A percentile compares a stretch with the other conserved stretches of the same genome.
phyloP scores from a whole-genome alignment of 345 rosid genomes.

The Erucastrum elatum region DNA sequence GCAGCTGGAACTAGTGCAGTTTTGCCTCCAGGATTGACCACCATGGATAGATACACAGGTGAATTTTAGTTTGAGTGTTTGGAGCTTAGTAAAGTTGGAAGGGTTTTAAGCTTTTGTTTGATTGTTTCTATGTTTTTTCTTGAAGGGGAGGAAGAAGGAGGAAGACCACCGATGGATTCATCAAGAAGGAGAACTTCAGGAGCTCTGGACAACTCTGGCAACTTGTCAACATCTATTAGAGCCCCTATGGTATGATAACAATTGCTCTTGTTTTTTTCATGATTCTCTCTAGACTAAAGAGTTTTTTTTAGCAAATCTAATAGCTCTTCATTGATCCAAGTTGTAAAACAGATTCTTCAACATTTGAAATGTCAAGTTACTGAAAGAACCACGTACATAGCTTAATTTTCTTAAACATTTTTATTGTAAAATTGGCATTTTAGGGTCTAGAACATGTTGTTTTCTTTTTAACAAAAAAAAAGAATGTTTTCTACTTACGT shows the following conservation, averaged over 20 bases:
- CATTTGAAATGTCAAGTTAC: not conserved
- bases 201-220: conserved; percentile 56
- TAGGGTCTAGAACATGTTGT: not conserved
- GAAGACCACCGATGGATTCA: conserved; percentile 61
- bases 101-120: too few relatives aligned
- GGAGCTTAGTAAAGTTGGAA: too few relatives aligned
- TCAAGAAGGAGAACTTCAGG: conserved; percentile 73
- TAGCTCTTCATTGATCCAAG: conserved; percentile 13
- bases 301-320: conserved; percentile 9
- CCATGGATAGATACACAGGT: conserved; percentile 70
- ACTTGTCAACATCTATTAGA: conserved; percentile 48
- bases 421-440: not conserved
- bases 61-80: not conserved
- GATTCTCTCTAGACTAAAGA: not conserved
- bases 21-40: conserved; percentile 54
- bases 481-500: not conserved
- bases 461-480: not conserved
- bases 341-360: conserved; percentile 13
- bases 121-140: conserved; percentile 15
- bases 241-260: conserved; percentile 51
- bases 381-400: not conserved
- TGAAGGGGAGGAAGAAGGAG: conserved; percentile 65
- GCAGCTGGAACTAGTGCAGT: conserved; percentile 80
- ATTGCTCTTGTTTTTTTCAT: conserved; percentile 9
- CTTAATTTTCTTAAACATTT: not conserved